phyloP scores from a whole-genome alignment of 768 basidiomycete species.

The Suillus cothurnatus region DNA sequence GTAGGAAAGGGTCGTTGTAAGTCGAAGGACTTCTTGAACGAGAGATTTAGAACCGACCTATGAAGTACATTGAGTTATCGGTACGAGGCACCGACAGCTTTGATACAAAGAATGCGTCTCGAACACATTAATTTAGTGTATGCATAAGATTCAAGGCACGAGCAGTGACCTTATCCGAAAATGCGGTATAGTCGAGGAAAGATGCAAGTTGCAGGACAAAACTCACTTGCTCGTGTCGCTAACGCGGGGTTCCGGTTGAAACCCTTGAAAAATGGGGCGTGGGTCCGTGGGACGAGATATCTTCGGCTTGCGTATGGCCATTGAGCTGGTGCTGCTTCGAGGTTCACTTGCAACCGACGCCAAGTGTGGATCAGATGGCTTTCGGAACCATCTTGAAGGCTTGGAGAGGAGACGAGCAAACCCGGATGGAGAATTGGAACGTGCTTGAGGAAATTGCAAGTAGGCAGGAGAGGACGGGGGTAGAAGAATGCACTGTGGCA shows the following conservation, averaged over 20 bases:
- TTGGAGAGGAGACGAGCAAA: constrained; percentile 67
- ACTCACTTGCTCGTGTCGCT: constrained; percentile 57
- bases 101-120: not conserved
- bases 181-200: not conserved
- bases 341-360: constrained; percentile 45
- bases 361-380: constrained; percentile 54
- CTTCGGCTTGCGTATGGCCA: constrained; percentile 60
- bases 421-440: constrained; percentile 65
- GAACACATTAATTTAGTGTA: too few relatives aligned
- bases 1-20: constrained; percentile 34
- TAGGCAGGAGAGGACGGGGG: constrained; percentile 37
- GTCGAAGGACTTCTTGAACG: constrained; percentile 50
- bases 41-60: constrained; percentile 70
- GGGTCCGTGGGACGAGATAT: constrained; percentile 87
- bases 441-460: constrained; percentile 43
- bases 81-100: constrained; percentile 3
- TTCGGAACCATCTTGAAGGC: constrained; percentile 76
- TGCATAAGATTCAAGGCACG: constrained; percentile 1
- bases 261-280: constrained; percentile 59
- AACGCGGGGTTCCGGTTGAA: constrained; percentile 50
- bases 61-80: constrained; percentile 22
- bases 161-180: constrained; percentile 1
- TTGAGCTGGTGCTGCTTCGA: constrained; percentile 49
- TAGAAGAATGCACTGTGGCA: constrained; percentile 13
- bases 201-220: not conserved